Base-by-base conservation (phyloP, 2,329 filamentous ascomycete genomes). In the Pezizomycotina sp. region DNA sequence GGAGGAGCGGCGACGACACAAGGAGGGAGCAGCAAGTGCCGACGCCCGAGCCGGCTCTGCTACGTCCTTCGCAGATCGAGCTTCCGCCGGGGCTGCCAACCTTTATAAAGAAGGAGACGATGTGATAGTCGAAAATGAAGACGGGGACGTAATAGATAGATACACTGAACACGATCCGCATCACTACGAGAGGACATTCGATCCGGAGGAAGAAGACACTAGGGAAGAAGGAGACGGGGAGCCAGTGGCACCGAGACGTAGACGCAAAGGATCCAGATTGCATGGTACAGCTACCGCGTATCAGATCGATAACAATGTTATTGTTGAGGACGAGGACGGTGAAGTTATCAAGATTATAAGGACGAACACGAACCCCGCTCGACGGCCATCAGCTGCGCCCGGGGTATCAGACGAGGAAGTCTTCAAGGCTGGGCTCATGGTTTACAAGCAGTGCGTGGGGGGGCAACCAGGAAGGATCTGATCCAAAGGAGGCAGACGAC, bases 241-340 rank as follows among this genome's bases (percentile, higher is more conserved):
- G 24, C 36, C 36, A 4, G 41, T 32, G 6, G 29, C 41, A 21
- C 14, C 18, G 10, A 25, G 33, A 25, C 46, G 34, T 40, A 32
- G 49, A 54, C 33, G 47, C 52, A 16, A 58, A 57, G 28, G 51
- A 55, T 27, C 53, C 55, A 24, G 60, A 64, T 23, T 64, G 69
- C 34, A 68, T 62, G 36, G 77, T 24, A 44, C 79, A 8, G 81
- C 81, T n/a, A 64, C 76, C 30, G 80, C 80, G 4, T 91, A 84
- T 53, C 79, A 84, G 48, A 86, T 82, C 52, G 81, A 81, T 45
- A 84, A 81, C 53, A 84, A 80, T 61, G 81, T 91, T 47, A 86
- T 91, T 53, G 77, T 91, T 10, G 80, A 91, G 58, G 79, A 91
- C 45, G 77, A 79, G 55, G 75, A 84, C 49, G 80, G 80, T 27